Evolutionary conservation across 2,329 filamentous ascomycete species (phyloP), one percentile per base, ranked within the genome.

Genomic region (Diaporthe sp.): DNA sequence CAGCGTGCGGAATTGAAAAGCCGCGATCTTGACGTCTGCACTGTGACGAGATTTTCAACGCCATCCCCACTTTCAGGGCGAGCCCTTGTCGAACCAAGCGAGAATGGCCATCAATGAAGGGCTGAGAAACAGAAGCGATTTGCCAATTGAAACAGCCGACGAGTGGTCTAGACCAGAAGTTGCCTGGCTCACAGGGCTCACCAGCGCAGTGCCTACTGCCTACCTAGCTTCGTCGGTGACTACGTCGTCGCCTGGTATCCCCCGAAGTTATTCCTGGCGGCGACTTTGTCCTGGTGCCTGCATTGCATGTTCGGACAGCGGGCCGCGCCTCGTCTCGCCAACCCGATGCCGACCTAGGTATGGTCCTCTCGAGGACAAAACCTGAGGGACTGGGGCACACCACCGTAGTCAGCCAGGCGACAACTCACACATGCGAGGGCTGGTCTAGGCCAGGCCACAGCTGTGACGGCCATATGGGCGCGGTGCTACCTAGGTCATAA

Each of bases 11-110:
- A n/a, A 42, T 53, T n/a, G 37, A 39, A 42, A 37, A 15, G 58
- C 31, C 28, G 44, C 42, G 57, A 42, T 53, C 44, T 39, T 72
- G 44, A 72, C 44, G 49, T 51, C 57, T 55, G 46, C 71, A 72
- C 71, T 72, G 71, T 72, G 57, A 62, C 42, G 71, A 72, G 57
- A 72, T 62, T 51, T 55, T 72, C 71, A 72, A 60, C 57, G 53
- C 71, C 25, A 46, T 72, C 57, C 71, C 58, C 71, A 68, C 60
- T 72, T 72, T 55, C 57, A 72, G 34, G 71, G 71, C 58, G 44
- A 72, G 57, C 57, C 71, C 71, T 53, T 51, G 71, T 51, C 31
- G 8, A 42, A 61, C 17, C 22, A 62, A 46, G 25, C 60, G 57
- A 55, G 60, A 72, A 55, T 62, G 44, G 58, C 57, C 71, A 28